These are phyloP conservation scores for Pseudogymnoascus sp. DNA, from an alignment of 2,329 filamentous ascomycete species.

Conservation along the genomic window DNA sequence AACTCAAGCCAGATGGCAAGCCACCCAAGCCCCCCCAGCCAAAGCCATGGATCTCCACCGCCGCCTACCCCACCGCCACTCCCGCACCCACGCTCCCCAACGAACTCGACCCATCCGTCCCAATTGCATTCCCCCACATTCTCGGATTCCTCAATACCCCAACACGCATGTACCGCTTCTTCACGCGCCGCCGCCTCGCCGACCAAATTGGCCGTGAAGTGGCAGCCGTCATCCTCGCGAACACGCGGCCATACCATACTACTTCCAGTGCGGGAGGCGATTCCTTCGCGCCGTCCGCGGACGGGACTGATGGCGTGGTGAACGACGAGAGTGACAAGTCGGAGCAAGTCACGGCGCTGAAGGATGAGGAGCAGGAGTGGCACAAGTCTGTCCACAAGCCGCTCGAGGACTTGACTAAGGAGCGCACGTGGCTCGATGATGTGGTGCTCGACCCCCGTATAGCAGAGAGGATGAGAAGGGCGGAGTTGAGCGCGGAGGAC, in stretches of 20 bases:
- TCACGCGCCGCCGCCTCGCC: constrained; percentile 75
- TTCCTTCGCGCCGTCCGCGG: constrained; percentile 13
- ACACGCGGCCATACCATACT: constrained; percentile 38
- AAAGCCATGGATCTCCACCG: constrained; percentile 62
- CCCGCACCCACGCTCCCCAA: constrained; percentile 59
- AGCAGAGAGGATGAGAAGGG: constrained; percentile 68
- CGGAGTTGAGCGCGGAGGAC: constrained; percentile 60
- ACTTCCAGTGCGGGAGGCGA: constrained; percentile 41
- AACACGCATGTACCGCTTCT: constrained; percentile 74
- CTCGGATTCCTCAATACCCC: constrained; percentile 89
- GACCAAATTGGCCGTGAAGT: constrained; percentile 82
- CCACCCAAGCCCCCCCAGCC: constrained; percentile 53
- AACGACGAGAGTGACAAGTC: constrained; percentile 28
- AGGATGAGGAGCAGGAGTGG: constrained; percentile 71
- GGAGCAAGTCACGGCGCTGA: constrained; percentile 58
- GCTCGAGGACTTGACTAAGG: constrained; percentile 44
- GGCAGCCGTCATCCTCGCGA: constrained; percentile 68
- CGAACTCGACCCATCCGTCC: constrained; percentile 62
- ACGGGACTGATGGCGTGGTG: background rate
- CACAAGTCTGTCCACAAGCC: constrained; percentile 64
- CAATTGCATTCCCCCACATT: constrained; percentile 76
- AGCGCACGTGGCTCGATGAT: constrained; percentile 67
- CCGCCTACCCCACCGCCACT: constrained; percentile 58
- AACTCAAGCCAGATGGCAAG: constrained; percentile 41
- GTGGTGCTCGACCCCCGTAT: constrained; percentile 71